These are phyloP conservation scores for Populus pruinosa DNA, from an alignment of 345 rosid genomes.

Conservation along the genomic window DNA sequence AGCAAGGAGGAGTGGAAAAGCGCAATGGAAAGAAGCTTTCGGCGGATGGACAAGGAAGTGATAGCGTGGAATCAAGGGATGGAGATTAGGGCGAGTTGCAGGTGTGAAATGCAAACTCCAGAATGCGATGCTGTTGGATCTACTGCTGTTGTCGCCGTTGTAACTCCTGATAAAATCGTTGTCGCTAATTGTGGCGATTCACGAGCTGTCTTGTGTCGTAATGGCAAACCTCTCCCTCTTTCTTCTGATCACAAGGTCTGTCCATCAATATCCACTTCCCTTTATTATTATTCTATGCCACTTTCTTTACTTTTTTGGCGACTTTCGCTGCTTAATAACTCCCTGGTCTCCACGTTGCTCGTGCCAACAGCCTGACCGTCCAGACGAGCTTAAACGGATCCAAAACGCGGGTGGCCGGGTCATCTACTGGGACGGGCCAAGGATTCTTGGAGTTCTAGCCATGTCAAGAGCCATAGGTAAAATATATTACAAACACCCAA, in stretches of 20 bases:
- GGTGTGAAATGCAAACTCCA: constrained; percentile 68
- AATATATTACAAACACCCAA: neutral
- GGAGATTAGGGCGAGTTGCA: constrained; percentile 32
- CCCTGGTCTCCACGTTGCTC: neutral
- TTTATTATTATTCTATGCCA: neutral
- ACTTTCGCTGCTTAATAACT: neutral
- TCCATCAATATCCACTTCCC: neutral
- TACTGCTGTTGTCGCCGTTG: constrained; percentile 42
- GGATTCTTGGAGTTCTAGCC: constrained; percentile 45
- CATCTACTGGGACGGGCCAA: constrained; percentile 40
- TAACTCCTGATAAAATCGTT: constrained; percentile 32
- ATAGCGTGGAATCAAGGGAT: constrained; percentile 19
- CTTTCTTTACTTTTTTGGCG: neutral
- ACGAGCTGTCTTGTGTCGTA: constrained; percentile 53
- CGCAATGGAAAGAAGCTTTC: constrained; percentile 60
- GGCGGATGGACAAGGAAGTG: constrained; percentile 61
- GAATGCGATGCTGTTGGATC: constrained; percentile 55
- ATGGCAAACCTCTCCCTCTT: constrained; percentile 35
- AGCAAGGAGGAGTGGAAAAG: constrained; percentile 32
- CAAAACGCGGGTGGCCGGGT: constrained; percentile 42
- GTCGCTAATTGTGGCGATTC: constrained; percentile 60
- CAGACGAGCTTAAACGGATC: constrained; percentile 39
- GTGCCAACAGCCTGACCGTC: constrained; percentile 38
- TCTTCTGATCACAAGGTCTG: constrained; percentile 36
- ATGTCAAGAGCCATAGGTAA: constrained; percentile 46